Evolutionary conservation across 1,284 basidiomycete species (phyloP).

Genomic region (Malassezia equina): DNA sequence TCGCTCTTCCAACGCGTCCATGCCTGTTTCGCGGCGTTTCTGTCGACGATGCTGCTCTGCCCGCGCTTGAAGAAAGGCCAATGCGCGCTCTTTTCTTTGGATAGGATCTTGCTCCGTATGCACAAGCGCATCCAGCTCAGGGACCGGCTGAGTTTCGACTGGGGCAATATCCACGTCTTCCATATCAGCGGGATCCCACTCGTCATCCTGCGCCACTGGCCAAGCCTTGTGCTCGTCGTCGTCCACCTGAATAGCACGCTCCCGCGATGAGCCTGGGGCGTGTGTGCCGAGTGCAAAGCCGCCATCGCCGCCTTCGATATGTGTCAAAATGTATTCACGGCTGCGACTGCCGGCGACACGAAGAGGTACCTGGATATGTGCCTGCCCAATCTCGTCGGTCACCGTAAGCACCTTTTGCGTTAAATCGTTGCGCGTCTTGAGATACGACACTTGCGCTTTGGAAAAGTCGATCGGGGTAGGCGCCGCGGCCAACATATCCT

Average conservation of each 20-base stretch:
- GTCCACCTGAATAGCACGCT: constrained; percentile 72
- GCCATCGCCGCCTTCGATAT: constrained; percentile 68
- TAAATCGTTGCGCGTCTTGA: constrained; percentile 77
- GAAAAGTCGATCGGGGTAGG: constrained; percentile 87
- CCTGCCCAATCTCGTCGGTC: constrained; percentile 80
- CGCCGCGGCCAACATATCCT: constrained; percentile 74
- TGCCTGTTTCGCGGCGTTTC: constrained; percentile 25
- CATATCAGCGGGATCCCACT: constrained; percentile 28
- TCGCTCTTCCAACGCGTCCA: constrained; percentile 22
- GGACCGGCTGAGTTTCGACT: constrained; percentile 15
- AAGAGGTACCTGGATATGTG: constrained; percentile 72
- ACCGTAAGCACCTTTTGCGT: constrained; percentile 91
- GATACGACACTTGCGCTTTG: constrained; percentile 65
- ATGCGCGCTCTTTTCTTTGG: constrained; percentile 29
- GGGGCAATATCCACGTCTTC: constrained; percentile 38
- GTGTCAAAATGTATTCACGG: constrained; percentile 81
- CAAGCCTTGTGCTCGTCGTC: constrained; percentile 24
- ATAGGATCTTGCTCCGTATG: constrained; percentile 23
- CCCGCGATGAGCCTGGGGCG: constrained; percentile 61
- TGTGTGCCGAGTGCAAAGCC: constrained; percentile 88
- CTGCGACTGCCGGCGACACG: constrained; percentile 90
- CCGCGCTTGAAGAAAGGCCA: constrained; percentile 26
- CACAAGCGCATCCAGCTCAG: constrained; percentile 23
- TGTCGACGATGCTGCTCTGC: constrained; percentile 32
- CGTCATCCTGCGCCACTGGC: constrained; percentile 24